Base-by-base conservation (phyloP, 139 green algal genomes). In the Asterochloris sp. region DNA sequence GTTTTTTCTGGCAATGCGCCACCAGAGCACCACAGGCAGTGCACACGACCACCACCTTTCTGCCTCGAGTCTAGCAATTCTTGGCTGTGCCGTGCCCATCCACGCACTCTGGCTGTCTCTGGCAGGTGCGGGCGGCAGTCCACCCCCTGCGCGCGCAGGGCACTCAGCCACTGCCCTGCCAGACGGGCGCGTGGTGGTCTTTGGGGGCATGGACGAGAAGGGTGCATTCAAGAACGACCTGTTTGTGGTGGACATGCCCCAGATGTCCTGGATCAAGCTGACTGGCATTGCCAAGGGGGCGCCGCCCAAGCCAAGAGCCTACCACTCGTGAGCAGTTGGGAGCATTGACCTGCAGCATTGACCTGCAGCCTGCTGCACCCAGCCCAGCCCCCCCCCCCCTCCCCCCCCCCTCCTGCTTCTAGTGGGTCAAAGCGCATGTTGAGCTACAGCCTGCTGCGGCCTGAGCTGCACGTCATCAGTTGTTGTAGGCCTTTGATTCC, bases 281-380 rank as follows among this genome's bases (percentile, higher is more conserved):
- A 11, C 47, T 19, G 67, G 74, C 24, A 84, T 78, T 23, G 63
- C 78, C 13, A 69, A 79, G 15, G 80, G 80, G 38, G 84, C 84
- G 9, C 84, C 84, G 1, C 84, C 84, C 14, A 88, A 88, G 81
- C 29, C 76, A 14, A 73, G 84, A 4, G 84, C 84, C 29, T 88
- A 85, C 54, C 84, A 88, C 80, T 83, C 66, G 80, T 85, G 63
- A 27, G 69, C 24, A 0, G n/a, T 15, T 76, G n/a, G 23, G 17
- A 12, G 16, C 16, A 64, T 78, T 54, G 38, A 54, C 38, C 38
- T 54, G 38, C 38, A 54, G 6, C 38, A 54, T 6, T 54, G 38
- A 54, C 38, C 38, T 54, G 38, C 38, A 6, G 38, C 38, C 38
- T 54, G 38, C 38, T 54, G 38, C 38, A 54, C 38, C 38, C 38